Conservation (phyloP, 2,329 filamentous ascomycete genomes). For the Drechslerella stenobrocha region DNA sequence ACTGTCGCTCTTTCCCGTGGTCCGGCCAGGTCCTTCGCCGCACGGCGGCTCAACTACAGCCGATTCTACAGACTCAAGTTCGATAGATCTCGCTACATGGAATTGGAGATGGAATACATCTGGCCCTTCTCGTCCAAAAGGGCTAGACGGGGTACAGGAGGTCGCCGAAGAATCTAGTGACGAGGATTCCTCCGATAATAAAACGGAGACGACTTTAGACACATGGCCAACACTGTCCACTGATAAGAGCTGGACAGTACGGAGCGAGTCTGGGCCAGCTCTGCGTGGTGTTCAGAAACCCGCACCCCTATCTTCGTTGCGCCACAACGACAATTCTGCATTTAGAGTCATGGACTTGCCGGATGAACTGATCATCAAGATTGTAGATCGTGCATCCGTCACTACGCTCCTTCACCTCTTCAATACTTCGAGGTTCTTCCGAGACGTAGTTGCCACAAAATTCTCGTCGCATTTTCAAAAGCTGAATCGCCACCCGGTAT, state of each 20-base stretch:
- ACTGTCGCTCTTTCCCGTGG: background rate
- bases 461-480: conserved; percentile 6
- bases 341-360: conserved; percentile 16
- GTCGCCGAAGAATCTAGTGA: background rate
- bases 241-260: conserved; percentile 5
- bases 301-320: too few relatives aligned
- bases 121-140: background rate
- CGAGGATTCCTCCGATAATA: background rate
- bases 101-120: background rate
- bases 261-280: background rate
- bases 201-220: background rate
- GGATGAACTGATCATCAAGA: background rate
- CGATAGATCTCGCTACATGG: conserved; percentile 1
- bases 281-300: background rate
- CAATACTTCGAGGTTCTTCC: conserved; percentile 11
- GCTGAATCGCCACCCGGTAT: too few relatives aligned
- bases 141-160: too few relatives aligned
- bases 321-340: too few relatives aligned
- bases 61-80: background rate
- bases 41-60: background rate
- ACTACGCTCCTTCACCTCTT: conserved; percentile 24
- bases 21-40: background rate
- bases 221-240: background rate
- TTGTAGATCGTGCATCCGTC: conserved; percentile 15
- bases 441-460: conserved; percentile 6